phyloP scores from a whole-genome alignment of 768 basidiomycete species.

The Rhizopogon salebrosus region DNA sequence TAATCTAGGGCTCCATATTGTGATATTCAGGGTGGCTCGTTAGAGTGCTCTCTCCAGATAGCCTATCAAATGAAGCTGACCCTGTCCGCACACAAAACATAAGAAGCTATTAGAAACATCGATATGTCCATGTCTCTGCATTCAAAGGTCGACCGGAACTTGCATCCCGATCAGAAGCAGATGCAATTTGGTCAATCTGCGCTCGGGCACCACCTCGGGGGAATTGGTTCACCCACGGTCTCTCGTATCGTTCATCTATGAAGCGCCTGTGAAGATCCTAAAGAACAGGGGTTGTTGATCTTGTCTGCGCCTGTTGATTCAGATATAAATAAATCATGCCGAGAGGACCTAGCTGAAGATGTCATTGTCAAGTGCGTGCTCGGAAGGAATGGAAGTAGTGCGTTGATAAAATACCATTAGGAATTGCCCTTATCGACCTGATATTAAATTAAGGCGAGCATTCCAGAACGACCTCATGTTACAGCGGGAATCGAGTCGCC shows the following conservation, averaged over 20 bases:
- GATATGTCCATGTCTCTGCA: neutral
- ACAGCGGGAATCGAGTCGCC: neutral
- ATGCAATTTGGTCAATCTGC: constrained; percentile 22
- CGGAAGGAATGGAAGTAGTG: neutral
- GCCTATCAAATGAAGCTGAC: neutral
- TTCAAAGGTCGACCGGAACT: neutral
- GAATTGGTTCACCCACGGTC: constrained; percentile 17
- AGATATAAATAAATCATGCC: neutral
- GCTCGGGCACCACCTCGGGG: constrained; percentile 15
- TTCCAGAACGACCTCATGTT: neutral
- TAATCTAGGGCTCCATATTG: neutral
- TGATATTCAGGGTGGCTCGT: neutral
- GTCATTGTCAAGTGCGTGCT: neutral
- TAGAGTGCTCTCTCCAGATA: neutral
- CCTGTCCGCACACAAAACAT: neutral
- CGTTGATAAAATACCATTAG: neutral
- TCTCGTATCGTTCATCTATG: constrained; percentile 21
- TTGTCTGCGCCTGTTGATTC: neutral
- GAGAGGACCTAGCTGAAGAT: neutral
- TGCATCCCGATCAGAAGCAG: constrained; percentile 22
- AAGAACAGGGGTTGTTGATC: neutral
- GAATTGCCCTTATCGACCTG: neutral
- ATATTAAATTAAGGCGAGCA: neutral
- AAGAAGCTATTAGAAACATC: neutral
- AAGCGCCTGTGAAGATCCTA: constrained; percentile 10